These are phyloP conservation scores for Emergomyces orientalis DNA, from an alignment of 2,329 filamentous ascomycete genomes.

Conservation along the genomic window DNA sequence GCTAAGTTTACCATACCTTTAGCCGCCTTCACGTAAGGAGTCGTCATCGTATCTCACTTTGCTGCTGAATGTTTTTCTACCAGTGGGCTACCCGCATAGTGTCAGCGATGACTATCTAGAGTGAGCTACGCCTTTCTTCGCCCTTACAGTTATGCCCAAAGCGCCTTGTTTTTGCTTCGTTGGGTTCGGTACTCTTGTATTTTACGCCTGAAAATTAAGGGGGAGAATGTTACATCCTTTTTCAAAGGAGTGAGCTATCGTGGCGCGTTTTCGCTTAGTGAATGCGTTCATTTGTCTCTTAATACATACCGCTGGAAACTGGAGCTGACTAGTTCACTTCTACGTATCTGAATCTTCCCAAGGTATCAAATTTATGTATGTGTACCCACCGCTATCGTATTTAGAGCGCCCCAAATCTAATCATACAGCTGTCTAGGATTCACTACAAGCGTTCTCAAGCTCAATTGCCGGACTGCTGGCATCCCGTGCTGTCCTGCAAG, in stretches of 20 bases:
- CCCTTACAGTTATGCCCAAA: not conserved
- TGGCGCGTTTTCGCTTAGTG: not conserved
- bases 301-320: not conserved
- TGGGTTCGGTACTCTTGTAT: not conserved
- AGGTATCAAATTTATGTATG: slow-evolving; percentile 61
- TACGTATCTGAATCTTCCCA: slow-evolving; percentile 5
- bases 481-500: slow-evolving; percentile 71
- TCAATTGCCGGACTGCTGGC: slow-evolving; percentile 52
- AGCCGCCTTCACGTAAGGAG: slow-evolving; percentile 18
- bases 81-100: slow-evolving; percentile 77
- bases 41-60: slow-evolving; percentile 24
- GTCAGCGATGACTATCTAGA: slow-evolving; percentile 76
- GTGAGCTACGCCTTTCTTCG: slow-evolving; percentile 31
- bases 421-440: slow-evolving; percentile 24
- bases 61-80: slow-evolving; percentile 66
- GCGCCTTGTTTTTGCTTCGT: not conserved
- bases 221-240: not conserved
- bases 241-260: not conserved
- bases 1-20: slow-evolving; percentile 1
- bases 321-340: slow-evolving; percentile 1
- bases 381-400: slow-evolving; percentile 18
- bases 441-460: slow-evolving; percentile 35
- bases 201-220: not conserved
- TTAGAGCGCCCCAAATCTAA: not conserved
- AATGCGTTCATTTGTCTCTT: not conserved